Evolutionary conservation across 106 monocot species (phyloP), one percentile per base, ranked within the genome.

Genomic region (Dioscorea dumetorum): DNA sequence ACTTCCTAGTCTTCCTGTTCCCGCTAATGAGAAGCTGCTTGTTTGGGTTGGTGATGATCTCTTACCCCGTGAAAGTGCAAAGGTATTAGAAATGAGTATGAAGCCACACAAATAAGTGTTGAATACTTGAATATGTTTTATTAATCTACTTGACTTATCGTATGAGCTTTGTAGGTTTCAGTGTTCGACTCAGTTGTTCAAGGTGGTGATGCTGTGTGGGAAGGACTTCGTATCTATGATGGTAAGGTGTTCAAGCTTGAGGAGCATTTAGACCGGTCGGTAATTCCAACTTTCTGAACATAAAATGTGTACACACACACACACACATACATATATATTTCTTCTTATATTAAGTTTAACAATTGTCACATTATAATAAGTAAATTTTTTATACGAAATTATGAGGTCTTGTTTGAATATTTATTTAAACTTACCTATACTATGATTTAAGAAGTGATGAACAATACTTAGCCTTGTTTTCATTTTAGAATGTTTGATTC

Each of bases 161-260:
- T 69, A 33, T 64, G 8, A 16, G 48, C 70, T 33, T 63, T 72
- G 31, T 70, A 97, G 97, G 97, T 97, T 77, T 91, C 91, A 78
- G 89, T 92, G 18, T 82, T 97, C 67, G 97, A 97, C 80, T 97
- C 97, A 66, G 92, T 92, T 71, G 97, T 97, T 78, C 97, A 97
- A 97, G 97, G 97, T 61, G 97, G 91, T 58, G 97, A 97, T 81
- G 88, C 87, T 58, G 91, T 84, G 15, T 97, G 97, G 97, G 97
- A 97, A 70, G 97, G 97, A 41, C 81, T 97, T 13, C 88, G 97
- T 58, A 69, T 97, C 51, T 97, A 97, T 33, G 66, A 79, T 51
- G 84, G 97, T 66, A 97, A 90, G 59, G 75, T 92, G 62, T 97
- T 97, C 68, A 97, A 84, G 74, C 86, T 97, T 60, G 73, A 97